Conservation (phyloP, 768 basidiomycete species). For the Lactifluus hygrophoroides region DNA sequence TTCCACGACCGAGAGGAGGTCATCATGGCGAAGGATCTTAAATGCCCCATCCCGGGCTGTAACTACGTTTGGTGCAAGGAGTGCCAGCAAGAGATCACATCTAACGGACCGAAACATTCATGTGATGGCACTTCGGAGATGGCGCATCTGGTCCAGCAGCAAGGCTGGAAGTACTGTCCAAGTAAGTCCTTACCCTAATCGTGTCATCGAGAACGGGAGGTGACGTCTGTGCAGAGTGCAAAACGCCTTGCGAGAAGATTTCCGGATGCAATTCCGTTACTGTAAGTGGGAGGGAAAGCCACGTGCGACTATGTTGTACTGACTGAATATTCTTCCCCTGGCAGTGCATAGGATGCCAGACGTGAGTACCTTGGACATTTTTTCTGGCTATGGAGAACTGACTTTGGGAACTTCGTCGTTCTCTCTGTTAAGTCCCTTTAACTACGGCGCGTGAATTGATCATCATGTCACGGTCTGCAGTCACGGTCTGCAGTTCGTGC, state of each 20-base stretch:
- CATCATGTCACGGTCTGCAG: no score
- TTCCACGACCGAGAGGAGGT: slow-evolving; percentile 26
- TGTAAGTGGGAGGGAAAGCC: no score
- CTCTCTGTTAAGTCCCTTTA: no score
- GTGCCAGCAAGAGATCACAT: slow-evolving; percentile 24
- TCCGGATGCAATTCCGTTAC: slow-evolving; percentile 53
- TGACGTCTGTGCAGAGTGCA: slow-evolving; percentile 30
- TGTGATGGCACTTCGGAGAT: slow-evolving; percentile 30
- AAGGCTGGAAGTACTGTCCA: slow-evolving; percentile 30
- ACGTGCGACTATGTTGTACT: no score
- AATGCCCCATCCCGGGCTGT: slow-evolving; percentile 26
- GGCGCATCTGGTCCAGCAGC: slow-evolving; percentile 23
- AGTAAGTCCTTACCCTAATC: slow-evolving; percentile 14
- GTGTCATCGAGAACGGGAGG: background rate
- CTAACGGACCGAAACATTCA: slow-evolving; percentile 22
- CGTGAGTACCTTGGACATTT: no score
- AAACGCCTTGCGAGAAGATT: slow-evolving; percentile 43
- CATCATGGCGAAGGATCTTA: slow-evolving; percentile 19
- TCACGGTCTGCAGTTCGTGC: no score
- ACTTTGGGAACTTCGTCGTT: no score
- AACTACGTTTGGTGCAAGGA: slow-evolving; percentile 28
- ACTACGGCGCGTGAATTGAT: no score
- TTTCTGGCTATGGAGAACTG: no score
- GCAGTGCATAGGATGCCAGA: no score
- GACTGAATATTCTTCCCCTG: no score